A percentile compares a stretch with the other conserved stretches of the same genome.
These are phyloP conservation scores for Coemansia sp. DNA, from an alignment of 192 early-diverging fungal species.

Conservation along the genomic window DNA sequence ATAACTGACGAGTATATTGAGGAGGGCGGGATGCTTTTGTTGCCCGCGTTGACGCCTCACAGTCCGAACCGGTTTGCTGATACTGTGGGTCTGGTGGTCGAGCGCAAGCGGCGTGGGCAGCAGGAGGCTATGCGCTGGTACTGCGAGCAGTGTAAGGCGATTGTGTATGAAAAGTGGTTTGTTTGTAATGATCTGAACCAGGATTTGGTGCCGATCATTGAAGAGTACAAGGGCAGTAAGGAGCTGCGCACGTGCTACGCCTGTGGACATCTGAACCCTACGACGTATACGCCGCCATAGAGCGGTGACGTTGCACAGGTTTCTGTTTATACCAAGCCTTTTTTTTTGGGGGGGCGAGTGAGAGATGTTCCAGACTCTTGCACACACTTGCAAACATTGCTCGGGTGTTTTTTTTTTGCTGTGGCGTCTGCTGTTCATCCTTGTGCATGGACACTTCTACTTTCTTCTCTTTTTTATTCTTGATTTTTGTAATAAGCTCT, in stretches of 20 bases:
- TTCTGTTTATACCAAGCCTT: neutral
- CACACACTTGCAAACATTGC: neutral
- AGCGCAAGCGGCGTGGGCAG: slow-evolving; percentile 77
- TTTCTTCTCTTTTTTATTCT: neutral
- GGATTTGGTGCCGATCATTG: slow-evolving; percentile 92
- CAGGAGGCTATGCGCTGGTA: slow-evolving; percentile 94
- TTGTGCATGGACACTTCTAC: neutral
- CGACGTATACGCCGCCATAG: slow-evolving; percentile 17
- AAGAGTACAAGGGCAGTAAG: slow-evolving; percentile 69
- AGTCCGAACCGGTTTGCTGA: slow-evolving; percentile 93
- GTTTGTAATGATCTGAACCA: slow-evolving; percentile 86
- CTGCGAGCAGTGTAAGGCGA: slow-evolving; percentile 78
- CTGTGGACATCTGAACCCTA: slow-evolving; percentile 67
- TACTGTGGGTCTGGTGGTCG: slow-evolving; percentile 95
- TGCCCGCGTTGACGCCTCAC: slow-evolving; percentile 93
- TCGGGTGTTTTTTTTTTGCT: neutral
- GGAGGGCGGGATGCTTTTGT: slow-evolving; percentile 95
- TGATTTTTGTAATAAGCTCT: neutral
- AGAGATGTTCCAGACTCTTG: neutral
- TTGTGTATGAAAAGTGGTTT: slow-evolving; percentile 91
- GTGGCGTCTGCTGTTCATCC: neutral
- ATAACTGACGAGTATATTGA: slow-evolving; percentile 82
- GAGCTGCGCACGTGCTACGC: slow-evolving; percentile 77
- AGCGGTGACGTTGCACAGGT: neutral
- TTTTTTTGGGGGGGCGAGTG: neutral